Base-by-base conservation (phyloP, 371 early-diverging fungal genomes). In the Sporodiniella umbellata region DNA sequence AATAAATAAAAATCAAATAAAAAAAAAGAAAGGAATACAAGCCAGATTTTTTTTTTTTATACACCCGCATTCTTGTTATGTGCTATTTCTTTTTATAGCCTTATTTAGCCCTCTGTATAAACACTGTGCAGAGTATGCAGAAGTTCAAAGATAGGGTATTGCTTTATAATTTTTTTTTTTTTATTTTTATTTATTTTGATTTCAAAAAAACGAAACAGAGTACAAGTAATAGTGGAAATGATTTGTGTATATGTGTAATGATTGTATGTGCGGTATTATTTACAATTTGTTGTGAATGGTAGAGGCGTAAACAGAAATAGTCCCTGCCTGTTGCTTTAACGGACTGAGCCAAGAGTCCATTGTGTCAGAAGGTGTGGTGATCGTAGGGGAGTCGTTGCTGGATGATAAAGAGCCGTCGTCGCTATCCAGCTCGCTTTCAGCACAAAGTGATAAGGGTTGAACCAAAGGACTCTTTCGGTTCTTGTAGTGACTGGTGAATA, bases 391-490 rank as follows among this genome's bases (percentile, higher is more conserved):
- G 10, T 40, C 40, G 21, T 19, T 40, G 4, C 7, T 40, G 21
- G 40, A 22, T 19, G 40, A 40, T 7, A 21, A 7, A 10, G 40
- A 40, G 4, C 10, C 30, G 21, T 22, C 15, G 40, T 40, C 21
- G 8, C 8, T 21, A 8, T 21, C 40, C 7, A 8, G 8, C 10
- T 3, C 21, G 10, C 21, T 15, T 40, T 40, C 40, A 12, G 53
- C 42, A 39, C 54, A 50, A 19, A 57, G 54, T 25, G 53, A 45
- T 1, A 57, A 40, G 15, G 50, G 48, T 28, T 56, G n/a, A 3
- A 60, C 55, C 26, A 51, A 51, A 23, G 62, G 58, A 19, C 49
- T 57, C 33, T 53, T 56, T 33, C 50, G 28, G 4, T 53, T 24
- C 21, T 19, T 40, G 12, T 40, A 40, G 10, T 4, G 45, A 28